Base-by-base conservation (phyloP, 148 eudicot genomes). In the Hydrangea macrophylla region DNA sequence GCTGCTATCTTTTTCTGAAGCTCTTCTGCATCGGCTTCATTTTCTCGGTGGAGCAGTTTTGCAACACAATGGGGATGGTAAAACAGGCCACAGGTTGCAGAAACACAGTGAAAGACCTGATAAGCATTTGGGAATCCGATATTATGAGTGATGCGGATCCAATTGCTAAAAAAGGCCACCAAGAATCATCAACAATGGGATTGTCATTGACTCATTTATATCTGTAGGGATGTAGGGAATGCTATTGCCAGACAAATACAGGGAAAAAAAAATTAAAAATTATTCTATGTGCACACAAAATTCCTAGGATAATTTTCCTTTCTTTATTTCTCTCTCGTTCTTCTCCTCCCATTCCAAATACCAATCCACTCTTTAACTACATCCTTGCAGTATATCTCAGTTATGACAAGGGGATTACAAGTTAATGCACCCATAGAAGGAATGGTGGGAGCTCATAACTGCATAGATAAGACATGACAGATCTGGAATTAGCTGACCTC, bases 51-150 rank as follows among this genome's bases (percentile, higher is more conserved):
- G 37, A 94, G 82, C 70, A 80, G 78, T 72, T 79, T 87, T 13
- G 99, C 89, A 42, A 90, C 99, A 81, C 99, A 94, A 60, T 44
- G 59, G 57, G 96, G 88, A 73, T 94, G 99, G 79, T 86, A 94
- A 75, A 94, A 94, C 68, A 79, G 83, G 32, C 99, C 97, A 80
- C 99, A 94, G 35, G 97, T 84, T 30, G 92, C 97, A 78, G 81
- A 81, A 61, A 85, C 85, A 77, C 99, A 94, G 68, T 77, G 85
- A 79, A 94, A 94, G 40, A 94, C 99, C 99, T 94, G 71, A 15
- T 39, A 55, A 69, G 13, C 33, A 53, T 50, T 60, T 56, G 56
- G 40, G 35, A 61, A 10, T 25, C 30, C 62, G 45, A 66, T 58
- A 27, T 12, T 33, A 11, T 36, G 50, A 48, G 56, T 40, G 20